Evolutionary conservation across 441 rosid genomes (phyloP).

Genomic region (Adansonia grandidieri): DNA sequence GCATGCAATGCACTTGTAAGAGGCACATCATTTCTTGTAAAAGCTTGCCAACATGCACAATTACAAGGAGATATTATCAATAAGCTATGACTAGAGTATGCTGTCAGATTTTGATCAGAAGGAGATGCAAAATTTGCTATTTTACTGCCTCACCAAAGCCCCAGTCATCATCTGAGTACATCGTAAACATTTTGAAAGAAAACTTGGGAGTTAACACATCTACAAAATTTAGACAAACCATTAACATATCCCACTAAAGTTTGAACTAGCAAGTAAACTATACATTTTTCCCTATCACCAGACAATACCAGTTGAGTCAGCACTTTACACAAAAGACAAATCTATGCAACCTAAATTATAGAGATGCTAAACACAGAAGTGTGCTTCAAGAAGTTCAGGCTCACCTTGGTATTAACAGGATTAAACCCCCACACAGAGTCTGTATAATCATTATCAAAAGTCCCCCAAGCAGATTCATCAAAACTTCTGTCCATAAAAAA

Average conservation of each 20-base stretch:
- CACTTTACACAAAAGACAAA: neutral
- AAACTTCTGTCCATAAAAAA: constrained; percentile 54
- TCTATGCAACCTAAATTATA: neutral
- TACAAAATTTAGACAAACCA: neutral
- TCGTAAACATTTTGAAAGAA: neutral
- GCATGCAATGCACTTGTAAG: neutral
- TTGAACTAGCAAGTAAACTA: neutral
- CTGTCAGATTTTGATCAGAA: neutral
- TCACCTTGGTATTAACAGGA: constrained; percentile 68
- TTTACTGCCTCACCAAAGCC: neutral
- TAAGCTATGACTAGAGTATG: neutral
- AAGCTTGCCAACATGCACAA: neutral
- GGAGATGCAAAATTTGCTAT: neutral
- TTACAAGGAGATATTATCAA: neutral
- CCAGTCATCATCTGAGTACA: neutral
- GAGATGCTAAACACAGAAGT: constrained; percentile 20
- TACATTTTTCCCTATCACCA: neutral
- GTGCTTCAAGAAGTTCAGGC: constrained; percentile 30
- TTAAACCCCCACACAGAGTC: constrained; percentile 95
- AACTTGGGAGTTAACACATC: neutral
- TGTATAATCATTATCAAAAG: constrained; percentile 84
- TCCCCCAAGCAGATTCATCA: constrained; percentile 95
- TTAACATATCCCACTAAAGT: neutral
- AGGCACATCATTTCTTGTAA: neutral
- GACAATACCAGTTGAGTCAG: neutral